Base-by-base conservation (phyloP, 139 green algal species). In the Protoeuglena noctilucae region DNA sequence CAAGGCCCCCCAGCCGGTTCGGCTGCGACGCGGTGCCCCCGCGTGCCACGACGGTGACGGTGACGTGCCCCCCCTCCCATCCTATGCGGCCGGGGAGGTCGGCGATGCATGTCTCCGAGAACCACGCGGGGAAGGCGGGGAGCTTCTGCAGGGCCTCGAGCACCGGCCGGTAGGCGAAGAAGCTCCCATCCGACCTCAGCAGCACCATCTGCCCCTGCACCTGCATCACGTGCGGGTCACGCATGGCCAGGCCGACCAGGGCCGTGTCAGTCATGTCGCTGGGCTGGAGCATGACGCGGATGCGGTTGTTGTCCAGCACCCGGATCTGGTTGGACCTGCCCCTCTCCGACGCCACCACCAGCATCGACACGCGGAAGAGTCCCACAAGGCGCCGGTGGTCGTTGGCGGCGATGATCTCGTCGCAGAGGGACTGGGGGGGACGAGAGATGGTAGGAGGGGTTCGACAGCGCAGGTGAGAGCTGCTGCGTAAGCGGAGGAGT, bases 81-180 rank as follows among this genome's bases (percentile, higher is more conserved):
- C n/a, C n/a, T n/a, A n/a, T n/a, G n/a, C n/a, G n/a, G n/a, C n/a
- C n/a, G n/a, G n/a, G n/a, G n/a, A n/a, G n/a, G n/a, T n/a, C n/a
- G n/a, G n/a, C n/a, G n/a, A n/a, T n/a, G n/a, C n/a, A n/a, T n/a
- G n/a, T n/a, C n/a, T n/a, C n/a, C n/a, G n/a, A n/a, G 34, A 43
- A 43, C 34, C 34, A 43, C 34, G 34, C 34, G 2, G 64, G 71
- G 41, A 76, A 55, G 22, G 31, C 23, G 3, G 41, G 21, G 22
- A 41, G 59, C 18, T 23, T 52, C 64, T 86, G 71, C 27, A 88
- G 67, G 12, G 81, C 81, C 45, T 67, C 71, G 14, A 90, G 72
- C 21, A 88, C 64, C 0, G 74, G 80, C 43, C 80, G 68, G 52
- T 82, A 84, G 0, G 78, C 72, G 63, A 90, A 90, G 64, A 81